A percentile compares a stretch with the other conserved stretches of the same genome.
phyloP scores from a whole-genome alignment of 495 filamentous ascomycete species.

The Tricharina praecox region DNA sequence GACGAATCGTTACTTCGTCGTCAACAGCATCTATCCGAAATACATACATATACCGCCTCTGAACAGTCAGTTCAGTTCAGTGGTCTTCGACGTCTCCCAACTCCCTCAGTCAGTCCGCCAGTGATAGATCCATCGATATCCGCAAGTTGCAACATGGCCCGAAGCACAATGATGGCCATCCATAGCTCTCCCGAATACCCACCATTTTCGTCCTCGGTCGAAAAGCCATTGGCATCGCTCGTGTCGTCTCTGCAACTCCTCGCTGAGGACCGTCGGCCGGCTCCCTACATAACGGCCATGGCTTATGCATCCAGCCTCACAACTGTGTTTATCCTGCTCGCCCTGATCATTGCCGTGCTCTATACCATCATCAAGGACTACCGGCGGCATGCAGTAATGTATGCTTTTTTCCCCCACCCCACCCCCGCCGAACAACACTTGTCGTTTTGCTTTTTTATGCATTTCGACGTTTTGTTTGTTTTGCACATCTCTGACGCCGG shows the following conservation, averaged over 20 bases:
- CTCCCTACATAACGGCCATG: background rate
- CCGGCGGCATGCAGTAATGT: conserved; percentile 22
- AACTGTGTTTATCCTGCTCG: background rate
- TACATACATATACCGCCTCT: background rate
- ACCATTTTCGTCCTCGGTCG: conserved; percentile 23
- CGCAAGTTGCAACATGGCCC: conserved; percentile 1
- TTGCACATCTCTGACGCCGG: conserved; percentile 1
- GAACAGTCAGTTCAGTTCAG: too few relatives aligned
- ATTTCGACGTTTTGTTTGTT: too few relatives aligned
- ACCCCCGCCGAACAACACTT: too few relatives aligned
- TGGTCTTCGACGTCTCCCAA: background rate
- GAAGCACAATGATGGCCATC: background rate
- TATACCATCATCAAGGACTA: conserved; percentile 18
- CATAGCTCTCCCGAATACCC: conserved; percentile 9
- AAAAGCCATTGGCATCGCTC: conserved; percentile 21
- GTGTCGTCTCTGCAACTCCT: conserved; percentile 15
- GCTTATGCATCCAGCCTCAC: background rate
- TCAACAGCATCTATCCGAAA: conserved; percentile 1
- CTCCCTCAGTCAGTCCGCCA: too few relatives aligned
- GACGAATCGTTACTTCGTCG: background rate
- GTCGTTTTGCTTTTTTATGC: conserved; percentile 1
- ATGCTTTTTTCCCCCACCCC: conserved; percentile 7
- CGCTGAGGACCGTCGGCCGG: background rate
- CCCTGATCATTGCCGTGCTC: background rate
- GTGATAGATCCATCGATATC: too few relatives aligned